Base-by-base conservation (phyloP, 2,329 filamentous ascomycete genomes). In the Arachnomyces sp. region DNA sequence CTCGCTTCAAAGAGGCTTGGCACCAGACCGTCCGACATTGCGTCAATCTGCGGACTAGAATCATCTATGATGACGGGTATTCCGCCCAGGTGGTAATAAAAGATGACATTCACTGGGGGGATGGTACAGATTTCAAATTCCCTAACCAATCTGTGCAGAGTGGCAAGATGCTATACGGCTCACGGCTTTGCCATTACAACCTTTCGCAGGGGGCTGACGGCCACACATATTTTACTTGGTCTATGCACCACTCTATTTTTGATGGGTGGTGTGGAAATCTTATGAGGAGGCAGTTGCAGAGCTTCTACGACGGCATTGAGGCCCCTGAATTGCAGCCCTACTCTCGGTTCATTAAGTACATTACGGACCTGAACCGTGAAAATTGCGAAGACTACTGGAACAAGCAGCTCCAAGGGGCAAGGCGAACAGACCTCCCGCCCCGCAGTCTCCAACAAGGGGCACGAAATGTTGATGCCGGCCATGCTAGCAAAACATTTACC, bases 201-300 rank as follows among this genome's bases (percentile, higher is more conserved):
- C 20, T 25, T 25, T 25, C 20, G 9, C 20, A 25, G 20, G 20
- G 20, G 9, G 20, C 20, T 25, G 20, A 25, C 20, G 20, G 20
- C 20, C 20, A 25, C 20, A 25, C 20, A 25, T 25, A 25, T 46
- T 54, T 68, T 12, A 51, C 62, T 12, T 60, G 60, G 39, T 63
- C 60, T 2, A 57, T 62, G 42, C 66, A 70, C 45, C 66, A 69
- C 42, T 60, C 63, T 6, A 48, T 68, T 1, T 70, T 68, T 45
- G 67, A 70, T 48, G 65, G 61, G 3, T 55, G 50, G 52, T 53
- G 61, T 34, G 50, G 20, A 25, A 9, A 25, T 25, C 20, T 25
- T 25, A 25, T 25, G 20, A 25, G 20, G 20, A 5, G 9, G 20
- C 20, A 25, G 20, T 25, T 25, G 20, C 67, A 70, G 39, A 63